Evolutionary conservation across 139 green algal genomes (phyloP).

Genomic region (Micractinium sp.): DNA sequence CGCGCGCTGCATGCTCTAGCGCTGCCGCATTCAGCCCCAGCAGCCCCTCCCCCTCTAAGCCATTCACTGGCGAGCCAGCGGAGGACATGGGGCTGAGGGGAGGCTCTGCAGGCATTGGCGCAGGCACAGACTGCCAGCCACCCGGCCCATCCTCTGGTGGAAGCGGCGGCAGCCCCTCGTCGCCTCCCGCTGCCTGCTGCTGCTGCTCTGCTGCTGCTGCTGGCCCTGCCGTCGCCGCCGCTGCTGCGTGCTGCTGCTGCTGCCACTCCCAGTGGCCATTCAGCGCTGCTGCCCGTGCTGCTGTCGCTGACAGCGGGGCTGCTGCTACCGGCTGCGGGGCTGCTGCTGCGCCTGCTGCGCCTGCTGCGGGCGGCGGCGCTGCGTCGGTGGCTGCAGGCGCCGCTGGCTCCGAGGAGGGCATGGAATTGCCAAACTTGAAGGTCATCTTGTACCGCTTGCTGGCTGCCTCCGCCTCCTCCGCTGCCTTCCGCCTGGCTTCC

Average conservation of each 20-base stretch:
- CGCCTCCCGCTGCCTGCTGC: background rate
- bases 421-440: background rate
- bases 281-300: background rate
- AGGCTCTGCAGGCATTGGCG: background rate
- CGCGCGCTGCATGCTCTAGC: constrained; percentile 8
- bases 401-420: background rate
- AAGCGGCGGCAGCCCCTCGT: background rate
- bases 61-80: background rate
- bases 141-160: background rate
- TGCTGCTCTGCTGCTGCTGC: background rate
- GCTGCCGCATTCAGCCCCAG: background rate
- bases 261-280: constrained; percentile 14
- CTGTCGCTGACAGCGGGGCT: too few species aligned
- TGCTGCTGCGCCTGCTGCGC: background rate
- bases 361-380: background rate
- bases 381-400: background rate
- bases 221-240: background rate
- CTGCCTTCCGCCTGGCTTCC: background rate
- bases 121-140: background rate
- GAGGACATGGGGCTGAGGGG: constrained; percentile 19
- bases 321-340: background rate
- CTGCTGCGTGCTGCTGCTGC: constrained; percentile 9
- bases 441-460: constrained; percentile 13
- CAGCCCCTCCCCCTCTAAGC: background rate
- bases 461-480: background rate